Evolutionary conservation across 768 basidiomycete species (phyloP), one percentile per base, ranked within the genome.

Genomic region (Boletus rufocinnamomeus): DNA sequence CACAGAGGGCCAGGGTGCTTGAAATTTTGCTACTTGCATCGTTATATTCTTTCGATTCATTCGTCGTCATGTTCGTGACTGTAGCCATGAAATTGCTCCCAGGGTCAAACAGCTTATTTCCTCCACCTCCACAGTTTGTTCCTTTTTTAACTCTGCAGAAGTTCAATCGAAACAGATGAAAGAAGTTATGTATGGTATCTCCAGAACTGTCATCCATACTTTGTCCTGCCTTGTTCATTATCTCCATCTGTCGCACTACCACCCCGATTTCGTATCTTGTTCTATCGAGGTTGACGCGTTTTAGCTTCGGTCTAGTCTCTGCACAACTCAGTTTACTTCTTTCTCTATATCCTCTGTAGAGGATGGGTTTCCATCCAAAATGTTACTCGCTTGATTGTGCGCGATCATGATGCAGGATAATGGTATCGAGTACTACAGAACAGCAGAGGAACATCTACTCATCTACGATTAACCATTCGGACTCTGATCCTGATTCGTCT

Each of bases 391-490:
- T 62, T 58, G 55, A 58, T 56, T 57, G 50, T 52, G 61, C 40
- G 56, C 8, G 40, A 52, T 60, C 35, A 28, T 25, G 56, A 52
- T 52, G 50, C 10, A 49, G 49, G 64, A 64, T 61, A 70, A 72
- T 73, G 57, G 48, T 59, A 54, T 65, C 41, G 66, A 51, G 60
- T 69, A 63, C 41, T 63, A 57, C 51, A 43, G 38, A 52, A 19
- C 27, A 57, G n/a, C 34, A 52, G 50, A 14, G 51, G 17, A 38
- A 49, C 23, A 28, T 63, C 61, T 72, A 72, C 61, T 83, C 80
- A 59, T 83, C 80, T 32, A 93, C 79, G 28, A 93, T 87, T 68
- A 93, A 68, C 91, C 92, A 93, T 93, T 94, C 91, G 89, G 91
- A 72, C 85, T 93, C 90, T 84, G 84, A 85, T 85, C 86, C 85